Evolutionary conservation across 805 yeast genomes (phyloP).

Genomic region (Saccharomycopsis sp.): DNA sequence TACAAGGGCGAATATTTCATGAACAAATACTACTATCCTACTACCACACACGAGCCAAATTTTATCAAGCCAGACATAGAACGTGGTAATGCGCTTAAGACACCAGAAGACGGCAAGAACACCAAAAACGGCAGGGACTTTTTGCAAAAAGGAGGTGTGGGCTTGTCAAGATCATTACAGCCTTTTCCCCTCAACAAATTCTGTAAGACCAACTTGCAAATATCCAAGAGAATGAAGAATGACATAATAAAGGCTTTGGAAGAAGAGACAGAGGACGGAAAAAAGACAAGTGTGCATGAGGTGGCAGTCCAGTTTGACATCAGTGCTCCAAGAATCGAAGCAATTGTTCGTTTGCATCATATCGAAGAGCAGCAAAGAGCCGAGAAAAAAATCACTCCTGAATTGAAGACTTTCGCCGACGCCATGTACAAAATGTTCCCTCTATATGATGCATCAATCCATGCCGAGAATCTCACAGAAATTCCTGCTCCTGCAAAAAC

Average conservation of each 20-base stretch:
- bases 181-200: constrained; percentile 79
- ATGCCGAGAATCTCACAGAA: constrained; percentile 78
- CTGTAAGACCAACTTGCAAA: constrained; percentile 58
- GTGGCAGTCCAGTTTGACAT: constrained; percentile 74
- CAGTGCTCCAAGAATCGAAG: constrained; percentile 82
- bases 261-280: constrained; percentile 33
- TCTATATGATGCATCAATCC: constrained; percentile 42
- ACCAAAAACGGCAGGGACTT: constrained; percentile 16
- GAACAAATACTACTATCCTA: constrained; percentile 68
- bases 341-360: constrained; percentile 61
- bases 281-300: constrained; percentile 48
- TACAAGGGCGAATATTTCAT: constrained; percentile 72
- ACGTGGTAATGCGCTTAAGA: constrained; percentile 32
- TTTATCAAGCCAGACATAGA: constrained; percentile 56
- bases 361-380: constrained; percentile 59
- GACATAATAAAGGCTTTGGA: constrained; percentile 52
- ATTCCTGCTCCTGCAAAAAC: constrained; percentile 87
- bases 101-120: constrained; percentile 23
- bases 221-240: constrained; percentile 53
- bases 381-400: constrained; percentile 47
- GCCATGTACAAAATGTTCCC: constrained; percentile 81
- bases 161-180: constrained; percentile 34
- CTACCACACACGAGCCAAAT: constrained; percentile 63
- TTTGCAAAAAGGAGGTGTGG: constrained; percentile 14
- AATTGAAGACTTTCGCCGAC: constrained; percentile 50